Percentiles rank a stretch among this genome's conserved stretches.
phyloP scores from a whole-genome alignment of 2,329 filamentous ascomycete species.

The Ophiobolus disseminans region DNA sequence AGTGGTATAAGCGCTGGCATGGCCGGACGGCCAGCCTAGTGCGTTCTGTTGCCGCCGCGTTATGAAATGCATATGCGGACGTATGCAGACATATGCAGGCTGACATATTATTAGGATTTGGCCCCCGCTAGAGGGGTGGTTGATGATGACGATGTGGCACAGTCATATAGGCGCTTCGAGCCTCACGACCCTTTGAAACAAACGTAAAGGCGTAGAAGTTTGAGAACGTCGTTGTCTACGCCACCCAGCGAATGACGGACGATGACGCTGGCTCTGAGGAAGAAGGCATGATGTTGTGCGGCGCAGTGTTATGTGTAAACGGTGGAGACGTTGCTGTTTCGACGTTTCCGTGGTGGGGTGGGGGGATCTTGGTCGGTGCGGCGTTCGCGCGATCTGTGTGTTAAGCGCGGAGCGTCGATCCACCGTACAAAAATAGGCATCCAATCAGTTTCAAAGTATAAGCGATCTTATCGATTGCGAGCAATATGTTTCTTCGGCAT shows the following conservation, averaged over 20 bases:
- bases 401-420: slow-evolving; percentile 27
- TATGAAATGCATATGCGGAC: slow-evolving; percentile 17
- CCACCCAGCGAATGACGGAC: slow-evolving; percentile 11
- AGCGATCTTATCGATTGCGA: slow-evolving; percentile 15
- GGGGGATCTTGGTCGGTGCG: slow-evolving; percentile 13
- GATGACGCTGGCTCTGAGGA: not conserved
- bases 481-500: slow-evolving; percentile 1
- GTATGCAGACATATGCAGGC: slow-evolving; percentile 24
- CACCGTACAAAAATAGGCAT: slow-evolving; percentile 20
- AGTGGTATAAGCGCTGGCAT: slow-evolving; percentile 37
- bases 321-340: slow-evolving; percentile 8
- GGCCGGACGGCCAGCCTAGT: slow-evolving; percentile 27
- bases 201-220: slow-evolving; percentile 4
- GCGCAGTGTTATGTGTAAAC: slow-evolving; percentile 6
- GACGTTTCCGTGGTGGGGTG: slow-evolving; percentile 11
- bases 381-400: slow-evolving; percentile 16
- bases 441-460: slow-evolving; percentile 13
- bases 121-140: slow-evolving; percentile 32
- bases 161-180: slow-evolving; percentile 32
- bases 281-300: slow-evolving; percentile 16
- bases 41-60: slow-evolving; percentile 29
- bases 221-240: slow-evolving; percentile 16
- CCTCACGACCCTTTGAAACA: slow-evolving; percentile 23
- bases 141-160: slow-evolving; percentile 33
- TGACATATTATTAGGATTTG: slow-evolving; percentile 33